Base-by-base conservation (phyloP, 2,329 filamentous ascomycete genomes). In the Diaporthe helianthi region DNA sequence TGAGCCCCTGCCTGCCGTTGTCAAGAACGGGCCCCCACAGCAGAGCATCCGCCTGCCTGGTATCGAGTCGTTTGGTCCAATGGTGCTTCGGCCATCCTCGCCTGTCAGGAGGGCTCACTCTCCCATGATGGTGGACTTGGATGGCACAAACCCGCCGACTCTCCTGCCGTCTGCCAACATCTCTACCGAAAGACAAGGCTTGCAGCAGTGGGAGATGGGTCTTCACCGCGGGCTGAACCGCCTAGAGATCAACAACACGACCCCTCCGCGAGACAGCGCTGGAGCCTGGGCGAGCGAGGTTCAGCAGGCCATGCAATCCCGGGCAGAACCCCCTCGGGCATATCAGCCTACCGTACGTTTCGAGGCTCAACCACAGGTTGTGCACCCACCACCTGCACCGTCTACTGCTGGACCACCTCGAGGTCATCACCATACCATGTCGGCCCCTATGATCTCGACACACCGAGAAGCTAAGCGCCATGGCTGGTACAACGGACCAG, bases 1-100 rank as follows among this genome's bases (percentile, higher is more conserved):
- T 76, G 86, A 69, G 76, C 85, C 76, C 78, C 87, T 79, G 76
- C 87, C 78, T 73, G 80, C 83, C 38, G 82, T 79, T 47, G 83
- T 78, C 68, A 78, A 76, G 63, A 81, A 78, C 7, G 78, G 78
- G 46, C 58, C 64, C 6, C 88, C 80, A 78, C 84, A 79, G 76
- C 87, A 85, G 8, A 80, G 85, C 5, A 83, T 93, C 17, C 89
- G 93, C 47, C 85, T 98, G 17, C 94, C 94, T 0, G 94, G 94
- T 17, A 98, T 98, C 73, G 93, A 97, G 78, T 97, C 93, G 19
- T 97, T 98, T 75, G 93, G 95, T 76, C 90, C 93, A 68, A 83
- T 92, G 29, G 91, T 89, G 31, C 86, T 87, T 69, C 87, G 86
- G 24, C 86, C 89, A 1, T 78, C 84, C 15, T 88, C 92, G 0